These are phyloP conservation scores for Arthrobotrys sphaeroides DNA, from an alignment of 2,329 filamentous ascomycete genomes.

Conservation along the genomic window DNA sequence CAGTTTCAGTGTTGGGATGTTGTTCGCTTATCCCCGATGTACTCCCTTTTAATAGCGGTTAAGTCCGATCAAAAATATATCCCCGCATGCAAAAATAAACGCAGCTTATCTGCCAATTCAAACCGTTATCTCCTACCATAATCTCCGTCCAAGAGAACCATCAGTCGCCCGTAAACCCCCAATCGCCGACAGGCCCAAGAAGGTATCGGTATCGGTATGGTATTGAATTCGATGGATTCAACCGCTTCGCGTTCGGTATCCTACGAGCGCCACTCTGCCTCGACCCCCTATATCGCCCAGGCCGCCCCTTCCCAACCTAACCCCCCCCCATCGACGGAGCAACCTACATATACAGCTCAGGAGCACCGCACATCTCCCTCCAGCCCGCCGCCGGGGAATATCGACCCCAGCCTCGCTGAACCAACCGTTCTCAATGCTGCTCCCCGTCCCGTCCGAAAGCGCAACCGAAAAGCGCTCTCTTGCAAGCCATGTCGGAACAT, in stretches of 20 bases:
- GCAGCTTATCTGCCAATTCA: too few relatives aligned
- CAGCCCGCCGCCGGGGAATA: conserved; percentile 27
- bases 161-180: conserved; percentile 6
- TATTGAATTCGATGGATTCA: conserved; percentile 9
- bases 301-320: not conserved
- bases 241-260: conserved; percentile 8
- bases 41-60: too few relatives aligned
- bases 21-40: too few relatives aligned
- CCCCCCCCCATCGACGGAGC: not conserved
- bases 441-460: conserved; percentile 41
- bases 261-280: conserved; percentile 19
- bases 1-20: too few relatives aligned
- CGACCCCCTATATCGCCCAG: not conserved
- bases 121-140: conserved; percentile 44
- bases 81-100: too few relatives aligned
- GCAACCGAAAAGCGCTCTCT: conserved; percentile 46
- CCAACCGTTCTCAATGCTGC: not conserved
- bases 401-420: conserved; percentile 41
- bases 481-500: conserved; percentile 51
- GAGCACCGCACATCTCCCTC: conserved; percentile 10
- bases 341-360: not conserved
- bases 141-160: conserved; percentile 32
- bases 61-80: too few relatives aligned
- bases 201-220: not conserved
- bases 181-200: conserved; percentile 3